These are phyloP conservation scores for Babesia ovis DNA, from an alignment of 169 alveolate species.

Conservation along the genomic window DNA sequence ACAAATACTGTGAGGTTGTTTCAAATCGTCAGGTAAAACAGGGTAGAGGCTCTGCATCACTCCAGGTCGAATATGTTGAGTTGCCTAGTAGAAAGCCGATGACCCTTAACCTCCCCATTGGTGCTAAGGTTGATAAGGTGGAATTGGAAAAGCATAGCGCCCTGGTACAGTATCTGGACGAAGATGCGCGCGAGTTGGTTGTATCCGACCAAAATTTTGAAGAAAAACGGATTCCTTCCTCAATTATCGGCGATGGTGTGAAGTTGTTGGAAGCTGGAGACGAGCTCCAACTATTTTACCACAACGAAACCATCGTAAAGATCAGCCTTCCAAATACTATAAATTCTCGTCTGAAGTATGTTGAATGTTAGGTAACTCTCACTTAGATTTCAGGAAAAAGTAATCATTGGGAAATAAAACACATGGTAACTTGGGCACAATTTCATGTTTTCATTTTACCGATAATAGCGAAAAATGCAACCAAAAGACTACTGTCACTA, in stretches of 20 bases:
- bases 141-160: constrained; percentile 41
- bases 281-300: constrained; percentile 54
- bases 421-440: too few relatives aligned
- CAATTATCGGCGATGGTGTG: constrained; percentile 42
- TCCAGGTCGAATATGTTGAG: constrained; percentile 65
- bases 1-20: constrained; percentile 61
- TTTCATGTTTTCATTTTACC: too few relatives aligned
- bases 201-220: constrained; percentile 63
- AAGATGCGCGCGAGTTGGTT: constrained; percentile 45
- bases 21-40: constrained; percentile 62
- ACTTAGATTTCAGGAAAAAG: constrained; percentile 19
- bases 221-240: constrained; percentile 32
- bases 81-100: constrained; percentile 44
- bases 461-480: too few relatives aligned
- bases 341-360: constrained; percentile 45
- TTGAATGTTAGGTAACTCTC: background rate
- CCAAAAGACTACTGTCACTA: too few relatives aligned
- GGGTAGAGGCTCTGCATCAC: constrained; percentile 63
- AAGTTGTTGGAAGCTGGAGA: constrained; percentile 54
- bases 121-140: constrained; percentile 64
- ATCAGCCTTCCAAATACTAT: constrained; percentile 47
- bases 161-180: constrained; percentile 59
- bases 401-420: too few relatives aligned
- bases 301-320: constrained; percentile 50
- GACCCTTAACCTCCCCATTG: constrained; percentile 51